A percentile compares a stretch with the other conserved stretches of the same genome.
These are phyloP conservation scores for Phialophora macrospora DNA, from an alignment of 2,329 filamentous ascomycete genomes.

Conservation along the genomic window DNA sequence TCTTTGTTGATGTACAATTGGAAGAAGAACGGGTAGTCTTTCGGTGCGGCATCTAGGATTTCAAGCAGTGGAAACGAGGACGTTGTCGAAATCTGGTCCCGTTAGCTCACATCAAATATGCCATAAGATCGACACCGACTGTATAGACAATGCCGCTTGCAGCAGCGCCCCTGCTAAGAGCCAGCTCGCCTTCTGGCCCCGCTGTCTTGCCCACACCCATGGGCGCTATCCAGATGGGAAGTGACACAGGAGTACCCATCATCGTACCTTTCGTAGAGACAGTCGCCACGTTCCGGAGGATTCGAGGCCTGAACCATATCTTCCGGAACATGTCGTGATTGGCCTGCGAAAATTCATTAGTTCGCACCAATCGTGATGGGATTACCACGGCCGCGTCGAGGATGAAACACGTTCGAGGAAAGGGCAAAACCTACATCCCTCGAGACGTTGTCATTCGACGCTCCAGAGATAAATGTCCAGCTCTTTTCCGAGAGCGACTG, in stretches of 20 bases:
- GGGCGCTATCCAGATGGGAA: constrained; percentile 37
- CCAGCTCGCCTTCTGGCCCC: constrained; percentile 52
- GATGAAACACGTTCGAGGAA: not conserved
- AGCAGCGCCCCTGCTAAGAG: constrained; percentile 43
- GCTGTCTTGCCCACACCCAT: constrained; percentile 49
- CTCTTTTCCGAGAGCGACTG: constrained; percentile 37
- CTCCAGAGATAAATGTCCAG: constrained; percentile 41
- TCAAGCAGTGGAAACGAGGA: constrained; percentile 64
- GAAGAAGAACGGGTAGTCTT: constrained; percentile 46
- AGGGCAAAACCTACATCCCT: constrained; percentile 10
- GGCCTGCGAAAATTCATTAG: constrained; percentile 6
- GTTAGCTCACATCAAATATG: not conserved
- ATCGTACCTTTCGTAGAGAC: constrained; percentile 46
- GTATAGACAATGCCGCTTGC: constrained; percentile 42
- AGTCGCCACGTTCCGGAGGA: constrained; percentile 49
- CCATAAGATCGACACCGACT: constrained; percentile 56
- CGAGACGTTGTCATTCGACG: constrained; percentile 37
- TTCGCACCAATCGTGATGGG: not conserved
- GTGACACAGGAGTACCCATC: constrained; percentile 30
- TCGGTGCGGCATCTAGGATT: constrained; percentile 49
- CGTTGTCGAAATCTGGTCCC: constrained; percentile 50
- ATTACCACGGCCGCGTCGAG: not conserved
- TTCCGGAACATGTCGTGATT: constrained; percentile 45
- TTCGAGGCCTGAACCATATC: constrained; percentile 54
- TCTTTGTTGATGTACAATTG: constrained; percentile 68